Conservation (phyloP, 192 early-diverging fungal species). For the Backusella sp. region DNA sequence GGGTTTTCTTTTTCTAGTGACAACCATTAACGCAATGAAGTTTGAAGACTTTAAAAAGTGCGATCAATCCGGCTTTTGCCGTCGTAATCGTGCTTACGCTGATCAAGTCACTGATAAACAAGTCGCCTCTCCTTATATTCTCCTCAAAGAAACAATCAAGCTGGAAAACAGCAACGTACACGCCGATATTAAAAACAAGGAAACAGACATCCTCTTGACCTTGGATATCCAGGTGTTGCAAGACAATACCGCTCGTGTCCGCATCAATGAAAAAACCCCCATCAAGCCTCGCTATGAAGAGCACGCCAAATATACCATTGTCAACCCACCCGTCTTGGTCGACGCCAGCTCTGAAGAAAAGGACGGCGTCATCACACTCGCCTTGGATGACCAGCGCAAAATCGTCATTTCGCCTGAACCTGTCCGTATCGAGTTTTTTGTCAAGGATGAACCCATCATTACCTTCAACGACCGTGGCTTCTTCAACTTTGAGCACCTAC, state of each 20-base stretch:
- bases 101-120: conserved; percentile 45
- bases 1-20: neutral
- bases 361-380: conserved; percentile 37
- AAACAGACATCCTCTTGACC: conserved; percentile 37
- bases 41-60: conserved; percentile 91
- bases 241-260: conserved; percentile 56
- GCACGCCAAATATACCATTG: conserved; percentile 53
- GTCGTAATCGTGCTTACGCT: conserved; percentile 83
- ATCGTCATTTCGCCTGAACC: conserved; percentile 55
- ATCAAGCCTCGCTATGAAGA: conserved; percentile 71
- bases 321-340: conserved; percentile 33
- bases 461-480: conserved; percentile 82
- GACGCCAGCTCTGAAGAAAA: conserved; percentile 5
- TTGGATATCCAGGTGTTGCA: conserved; percentile 56
- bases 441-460: conserved; percentile 55
- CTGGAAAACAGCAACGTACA: conserved; percentile 40
- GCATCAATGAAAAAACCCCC: conserved; percentile 65
- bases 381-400: conserved; percentile 42
- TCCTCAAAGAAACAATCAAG: conserved; percentile 58
- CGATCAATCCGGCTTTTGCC: conserved; percentile 83
- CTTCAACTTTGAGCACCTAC: conserved; percentile 81
- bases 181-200: conserved; percentile 56
- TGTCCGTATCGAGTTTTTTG: conserved; percentile 59
- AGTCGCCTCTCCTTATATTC: conserved; percentile 59
- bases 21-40: conserved; percentile 52